Conservation (phyloP, 1,284 basidiomycete species). For the Cronartium quercuum region DNA sequence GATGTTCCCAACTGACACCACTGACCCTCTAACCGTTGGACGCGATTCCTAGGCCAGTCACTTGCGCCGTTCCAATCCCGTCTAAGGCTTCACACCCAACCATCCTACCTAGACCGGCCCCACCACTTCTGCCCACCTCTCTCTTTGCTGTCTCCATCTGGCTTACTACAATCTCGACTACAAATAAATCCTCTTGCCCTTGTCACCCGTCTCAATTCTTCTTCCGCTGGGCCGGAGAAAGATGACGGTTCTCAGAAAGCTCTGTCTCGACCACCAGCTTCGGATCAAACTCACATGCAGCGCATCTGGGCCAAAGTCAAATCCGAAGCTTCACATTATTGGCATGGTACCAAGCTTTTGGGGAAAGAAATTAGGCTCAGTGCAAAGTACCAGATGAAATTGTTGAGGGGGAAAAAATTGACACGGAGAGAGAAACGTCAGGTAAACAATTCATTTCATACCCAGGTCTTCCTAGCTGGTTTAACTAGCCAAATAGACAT, state of each 20-base stretch:
- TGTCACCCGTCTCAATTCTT: neutral
- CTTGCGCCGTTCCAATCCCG: neutral
- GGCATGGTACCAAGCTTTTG: constrained; percentile 90
- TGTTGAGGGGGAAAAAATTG: constrained; percentile 80
- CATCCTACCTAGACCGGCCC: neutral
- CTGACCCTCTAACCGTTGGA: neutral
- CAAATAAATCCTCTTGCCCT: neutral
- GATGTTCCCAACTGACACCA: neutral
- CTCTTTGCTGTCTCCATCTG: neutral
- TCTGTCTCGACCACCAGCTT: neutral
- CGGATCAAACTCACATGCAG: constrained; percentile 14
- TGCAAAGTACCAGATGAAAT: constrained; percentile 77
- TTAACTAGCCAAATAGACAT: neutral
- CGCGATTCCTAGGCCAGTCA: neutral
- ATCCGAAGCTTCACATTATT: constrained; percentile 93
- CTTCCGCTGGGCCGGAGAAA: neutral
- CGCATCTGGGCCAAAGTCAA: constrained; percentile 80
- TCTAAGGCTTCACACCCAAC: neutral
- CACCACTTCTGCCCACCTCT: neutral
- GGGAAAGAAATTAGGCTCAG: constrained; percentile 92
- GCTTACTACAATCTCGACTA: neutral
- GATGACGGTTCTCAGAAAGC: neutral
- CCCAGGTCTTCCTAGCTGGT: neutral
- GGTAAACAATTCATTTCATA: constrained; percentile 54
- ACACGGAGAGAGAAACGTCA: constrained; percentile 91